Conservation (phyloP, 169 alveolate genomes). For the Pseudocohnilembus persalinus region DNA sequence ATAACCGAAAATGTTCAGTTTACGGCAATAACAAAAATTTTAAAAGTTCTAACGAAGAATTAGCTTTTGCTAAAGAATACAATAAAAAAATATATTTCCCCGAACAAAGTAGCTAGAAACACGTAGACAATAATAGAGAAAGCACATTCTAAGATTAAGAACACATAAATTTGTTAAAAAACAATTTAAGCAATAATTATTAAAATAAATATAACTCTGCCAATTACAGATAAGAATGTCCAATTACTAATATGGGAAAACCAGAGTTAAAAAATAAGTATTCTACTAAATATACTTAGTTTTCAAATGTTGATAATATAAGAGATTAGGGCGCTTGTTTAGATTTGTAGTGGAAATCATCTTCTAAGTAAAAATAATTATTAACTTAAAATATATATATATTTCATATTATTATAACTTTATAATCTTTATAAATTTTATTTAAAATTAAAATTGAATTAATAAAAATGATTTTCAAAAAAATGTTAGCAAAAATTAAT, state of each 20-base stretch:
- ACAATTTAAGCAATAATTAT: too few relatives aligned
- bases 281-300: neutral
- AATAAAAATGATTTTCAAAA: too few relatives aligned
- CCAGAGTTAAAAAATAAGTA: neutral
- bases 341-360: neutral
- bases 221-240: neutral
- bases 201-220: neutral
- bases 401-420: too few relatives aligned
- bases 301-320: neutral
- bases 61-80: neutral
- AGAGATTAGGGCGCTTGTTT: neutral
- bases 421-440: too few relatives aligned
- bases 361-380: neutral
- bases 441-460: too few relatives aligned
- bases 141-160: neutral
- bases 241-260: neutral
- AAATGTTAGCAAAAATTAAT: too few relatives aligned
- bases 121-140: neutral
- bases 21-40: neutral
- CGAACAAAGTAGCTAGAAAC: neutral
- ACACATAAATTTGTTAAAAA: neutral
- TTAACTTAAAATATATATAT: too few relatives aligned
- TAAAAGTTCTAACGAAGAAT: neutral
- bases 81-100: neutral
- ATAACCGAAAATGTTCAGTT: neutral